Conservation (phyloP, 1,139 yeast species). For the Geotrichum cucujoidarum region DNA sequence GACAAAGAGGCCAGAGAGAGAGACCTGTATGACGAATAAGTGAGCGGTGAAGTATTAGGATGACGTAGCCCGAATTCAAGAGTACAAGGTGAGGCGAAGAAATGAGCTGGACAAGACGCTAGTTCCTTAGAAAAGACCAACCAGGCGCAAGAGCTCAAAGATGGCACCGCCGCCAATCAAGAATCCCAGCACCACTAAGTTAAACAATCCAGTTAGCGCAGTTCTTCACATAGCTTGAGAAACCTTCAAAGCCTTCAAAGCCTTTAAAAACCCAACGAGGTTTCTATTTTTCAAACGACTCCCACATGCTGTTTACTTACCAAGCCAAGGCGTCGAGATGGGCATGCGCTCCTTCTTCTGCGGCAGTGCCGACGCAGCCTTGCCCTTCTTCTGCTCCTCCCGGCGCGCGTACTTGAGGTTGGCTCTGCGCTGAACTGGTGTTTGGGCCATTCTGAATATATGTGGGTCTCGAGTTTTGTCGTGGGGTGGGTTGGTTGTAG, state of each 20-base stretch:
- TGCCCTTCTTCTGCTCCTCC: constrained; percentile 59
- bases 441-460: constrained; percentile 48
- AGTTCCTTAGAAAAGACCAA: constrained; percentile 29
- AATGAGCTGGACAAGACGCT: too few relatives aligned
- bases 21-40: too few relatives aligned
- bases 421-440: constrained; percentile 80
- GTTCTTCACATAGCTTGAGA: too few relatives aligned
- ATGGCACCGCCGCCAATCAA: constrained; percentile 80
- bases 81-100: not conserved
- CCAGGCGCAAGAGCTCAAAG: constrained; percentile 51
- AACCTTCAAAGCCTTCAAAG: too few relatives aligned
- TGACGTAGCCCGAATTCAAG: not conserved
- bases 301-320: constrained; percentile 35
- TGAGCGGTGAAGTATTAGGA: too few relatives aligned
- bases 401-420: constrained; percentile 74
- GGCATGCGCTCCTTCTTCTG: constrained; percentile 43
- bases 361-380: constrained; percentile 52
- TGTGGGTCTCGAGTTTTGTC: not conserved
- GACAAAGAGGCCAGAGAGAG: too few relatives aligned
- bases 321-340: constrained; percentile 55
- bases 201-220: not conserved
- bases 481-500: not conserved
- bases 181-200: constrained; percentile 45
- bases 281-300: not conserved
- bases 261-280: too few relatives aligned